phyloP scores from a whole-genome alignment of 2,329 filamentous ascomycete species.

The Xylaria digitata region DNA sequence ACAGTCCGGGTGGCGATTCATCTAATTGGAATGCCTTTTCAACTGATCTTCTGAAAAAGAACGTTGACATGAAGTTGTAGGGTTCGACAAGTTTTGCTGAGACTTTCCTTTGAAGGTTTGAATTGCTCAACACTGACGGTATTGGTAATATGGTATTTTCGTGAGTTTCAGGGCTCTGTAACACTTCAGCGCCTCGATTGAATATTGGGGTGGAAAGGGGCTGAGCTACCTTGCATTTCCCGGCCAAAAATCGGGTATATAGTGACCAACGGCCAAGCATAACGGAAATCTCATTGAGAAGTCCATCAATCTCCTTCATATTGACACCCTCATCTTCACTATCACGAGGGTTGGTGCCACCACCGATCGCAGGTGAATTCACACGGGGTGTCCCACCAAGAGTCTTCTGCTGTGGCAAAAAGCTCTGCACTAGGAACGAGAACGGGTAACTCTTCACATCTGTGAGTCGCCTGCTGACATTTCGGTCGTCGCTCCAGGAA shows the following conservation, averaged over 20 bases:
- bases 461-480: conserved; percentile 85
- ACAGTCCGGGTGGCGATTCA: conserved; percentile 83
- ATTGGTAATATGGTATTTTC: conserved; percentile 70
- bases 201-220: conserved; percentile 28
- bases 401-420: conserved; percentile 77
- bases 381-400: conserved; percentile 72
- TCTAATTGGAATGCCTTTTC: conserved; percentile 98
- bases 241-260: conserved; percentile 88
- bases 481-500: conserved; percentile 91
- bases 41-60: conserved; percentile 95
- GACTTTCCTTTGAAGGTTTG: conserved; percentile 83
- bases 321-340: conserved; percentile 94
- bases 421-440: conserved; percentile 96
- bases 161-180: conserved; percentile 63
- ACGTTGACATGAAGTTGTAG: conserved; percentile 92
- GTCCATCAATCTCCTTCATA: conserved; percentile 93
- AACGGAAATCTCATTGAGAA: conserved; percentile 87
- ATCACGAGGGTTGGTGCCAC: conserved; percentile 63
- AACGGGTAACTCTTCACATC: conserved; percentile 99
- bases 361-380: conserved; percentile 77
- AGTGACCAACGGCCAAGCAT: conserved; percentile 96
- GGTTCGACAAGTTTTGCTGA: conserved; percentile 77
- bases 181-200: conserved; percentile 45
- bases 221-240: conserved; percentile 79
- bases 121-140: conserved; percentile 80